phyloP scores from a whole-genome alignment of 2,329 filamentous ascomycete species.

The Scopulariopsis brevicaulis region DNA sequence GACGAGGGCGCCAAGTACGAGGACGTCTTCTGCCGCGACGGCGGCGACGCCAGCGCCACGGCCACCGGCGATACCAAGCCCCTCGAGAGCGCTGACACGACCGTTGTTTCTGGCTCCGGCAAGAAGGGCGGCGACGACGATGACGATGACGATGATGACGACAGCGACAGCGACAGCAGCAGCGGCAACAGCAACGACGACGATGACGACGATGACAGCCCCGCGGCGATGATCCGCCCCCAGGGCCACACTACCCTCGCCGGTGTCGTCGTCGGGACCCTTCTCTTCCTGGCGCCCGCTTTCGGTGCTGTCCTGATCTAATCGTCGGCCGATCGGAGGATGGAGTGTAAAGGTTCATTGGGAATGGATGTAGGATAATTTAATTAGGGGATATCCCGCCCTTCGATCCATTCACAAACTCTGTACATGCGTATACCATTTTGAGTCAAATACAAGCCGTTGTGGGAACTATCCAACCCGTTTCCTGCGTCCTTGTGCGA shows the following conservation, averaged over 20 bases:
- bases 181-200: background rate
- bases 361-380: no score
- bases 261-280: background rate
- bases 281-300: background rate
- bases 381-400: no score
- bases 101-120: background rate
- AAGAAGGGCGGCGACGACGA: background rate
- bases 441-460: no score
- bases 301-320: background rate
- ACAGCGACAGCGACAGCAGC: background rate
- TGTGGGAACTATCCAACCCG: no score
- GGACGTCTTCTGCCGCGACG: conserved; percentile 31
- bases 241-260: background rate
- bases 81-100: conserved; percentile 13
- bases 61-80: conserved; percentile 13
- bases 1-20: conserved; percentile 21
- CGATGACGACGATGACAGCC: background rate
- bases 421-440: no score
- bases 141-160: background rate
- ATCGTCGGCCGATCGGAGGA: background rate
- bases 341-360: background rate
- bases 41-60: conserved; percentile 23
- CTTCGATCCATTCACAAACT: no score
- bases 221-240: background rate
- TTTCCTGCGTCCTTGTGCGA: no score